A percentile compares a stretch with the other conserved stretches of the same genome.
Conservation (phyloP, 805 yeast genomes). For the Hanseniaspora vineae region DNA sequence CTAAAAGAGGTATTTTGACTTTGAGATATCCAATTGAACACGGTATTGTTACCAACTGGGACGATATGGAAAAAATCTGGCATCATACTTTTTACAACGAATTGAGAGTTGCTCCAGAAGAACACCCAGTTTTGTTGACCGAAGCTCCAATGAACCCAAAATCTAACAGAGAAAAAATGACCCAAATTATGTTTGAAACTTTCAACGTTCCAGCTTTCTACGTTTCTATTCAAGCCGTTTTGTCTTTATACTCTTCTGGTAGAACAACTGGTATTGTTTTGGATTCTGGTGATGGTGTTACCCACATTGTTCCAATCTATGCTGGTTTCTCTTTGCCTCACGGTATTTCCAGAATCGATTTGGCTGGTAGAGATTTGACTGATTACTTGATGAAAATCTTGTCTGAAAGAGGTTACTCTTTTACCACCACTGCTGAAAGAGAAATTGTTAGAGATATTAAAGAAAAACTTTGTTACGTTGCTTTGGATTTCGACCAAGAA, state of each 20-base stretch:
- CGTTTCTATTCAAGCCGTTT: constrained; percentile 97
- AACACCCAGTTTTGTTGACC: constrained; percentile 97
- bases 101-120: constrained; percentile 99
- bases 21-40: constrained; percentile 99
- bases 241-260: constrained; percentile 97
- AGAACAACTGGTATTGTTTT: constrained; percentile 99
- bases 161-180: constrained; percentile 99
- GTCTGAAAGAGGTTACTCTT: constrained; percentile 96
- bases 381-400: constrained; percentile 98
- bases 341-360: constrained; percentile 96
- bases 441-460: constrained; percentile 84
- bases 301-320: constrained; percentile 99
- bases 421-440: constrained; percentile 98
- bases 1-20: constrained; percentile 99
- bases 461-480: constrained; percentile 98
- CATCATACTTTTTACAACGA: constrained; percentile 99
- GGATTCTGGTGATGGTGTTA: constrained; percentile 99
- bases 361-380: constrained; percentile 99
- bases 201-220: constrained; percentile 99
- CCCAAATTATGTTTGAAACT: constrained; percentile 97
- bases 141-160: constrained; percentile 99
- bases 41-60: constrained; percentile 99
- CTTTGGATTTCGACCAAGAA: constrained; percentile 98
- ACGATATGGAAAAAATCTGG: constrained; percentile 99
- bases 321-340: constrained; percentile 99